These are phyloP conservation scores for Mediolabrus comicus DNA, from an alignment of 108 stramenopile genomes.

Conservation along the genomic window DNA sequence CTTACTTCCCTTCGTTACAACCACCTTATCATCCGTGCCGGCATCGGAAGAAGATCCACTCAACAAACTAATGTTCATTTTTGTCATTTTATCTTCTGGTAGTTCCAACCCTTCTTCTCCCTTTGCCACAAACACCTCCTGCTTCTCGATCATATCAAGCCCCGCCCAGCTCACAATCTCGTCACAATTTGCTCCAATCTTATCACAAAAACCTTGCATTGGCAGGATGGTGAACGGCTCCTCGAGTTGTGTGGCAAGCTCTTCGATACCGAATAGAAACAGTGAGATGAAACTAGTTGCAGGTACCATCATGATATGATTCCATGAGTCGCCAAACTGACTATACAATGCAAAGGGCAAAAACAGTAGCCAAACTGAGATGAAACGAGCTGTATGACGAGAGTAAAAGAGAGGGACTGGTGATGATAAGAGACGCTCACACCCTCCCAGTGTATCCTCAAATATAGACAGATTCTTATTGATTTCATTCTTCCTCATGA, in stretches of 20 bases:
- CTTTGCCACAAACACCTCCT: too few relatives aligned
- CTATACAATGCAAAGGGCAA: constrained; percentile 59
- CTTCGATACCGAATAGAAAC: constrained; percentile 73
- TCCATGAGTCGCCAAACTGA: constrained; percentile 52
- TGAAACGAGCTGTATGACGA: constrained; percentile 64
- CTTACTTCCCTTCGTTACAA: too few relatives aligned
- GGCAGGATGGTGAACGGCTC: constrained; percentile 77
- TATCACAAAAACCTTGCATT: constrained; percentile 70
- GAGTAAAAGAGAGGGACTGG: constrained; percentile 67
- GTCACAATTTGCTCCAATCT: constrained; percentile 49
- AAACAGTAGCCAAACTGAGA: constrained; percentile 52
- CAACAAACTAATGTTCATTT: too few relatives aligned
- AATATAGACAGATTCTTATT: constrained; percentile 55
- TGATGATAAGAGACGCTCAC: constrained; percentile 57
- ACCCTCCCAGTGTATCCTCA: constrained; percentile 33
- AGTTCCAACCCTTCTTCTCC: too few relatives aligned
- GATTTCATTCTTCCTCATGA: constrained; percentile 61
- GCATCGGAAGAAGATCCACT: too few relatives aligned
- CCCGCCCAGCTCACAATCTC: constrained; percentile 53
- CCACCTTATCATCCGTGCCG: too few relatives aligned
- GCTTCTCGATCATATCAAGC: neutral
- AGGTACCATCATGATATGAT: constrained; percentile 60
- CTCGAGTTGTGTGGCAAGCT: constrained; percentile 71
- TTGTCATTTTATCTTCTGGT: too few relatives aligned
- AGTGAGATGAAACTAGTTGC: constrained; percentile 46